Percentiles rank a stretch among this genome's conserved stretches.
Conservation (phyloP, 2,329 filamentous ascomycete species). For the Sporothrix dimorphospora region DNA sequence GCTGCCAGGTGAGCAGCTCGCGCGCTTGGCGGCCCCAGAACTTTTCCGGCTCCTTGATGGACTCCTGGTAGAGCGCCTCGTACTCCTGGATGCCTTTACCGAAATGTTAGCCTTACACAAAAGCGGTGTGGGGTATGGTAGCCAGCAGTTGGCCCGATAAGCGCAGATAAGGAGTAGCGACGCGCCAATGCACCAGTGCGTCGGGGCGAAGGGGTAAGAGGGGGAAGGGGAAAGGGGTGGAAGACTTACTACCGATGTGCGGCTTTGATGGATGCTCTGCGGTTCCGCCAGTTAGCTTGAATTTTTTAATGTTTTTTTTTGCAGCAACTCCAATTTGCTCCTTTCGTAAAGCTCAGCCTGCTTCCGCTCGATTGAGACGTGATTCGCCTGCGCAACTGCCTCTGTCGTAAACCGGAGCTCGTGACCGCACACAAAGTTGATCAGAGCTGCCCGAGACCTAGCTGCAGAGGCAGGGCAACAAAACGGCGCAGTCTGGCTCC, state of each 20-base stretch:
- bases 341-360: neutral
- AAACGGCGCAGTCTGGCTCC: constrained; percentile 8
- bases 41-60: constrained; percentile 82
- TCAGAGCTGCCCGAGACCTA: neutral
- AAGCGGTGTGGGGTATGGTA: constrained; percentile 14
- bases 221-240: neutral
- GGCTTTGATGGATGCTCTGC: constrained; percentile 71
- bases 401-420: neutral
- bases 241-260: constrained; percentile 63
- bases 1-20: constrained; percentile 86
- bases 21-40: constrained; percentile 90
- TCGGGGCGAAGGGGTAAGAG: neutral
- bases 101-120: constrained; percentile 36
- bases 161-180: constrained; percentile 16
- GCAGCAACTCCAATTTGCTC: constrained; percentile 7
- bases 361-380: neutral
- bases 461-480: constrained; percentile 7
- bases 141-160: constrained; percentile 4
- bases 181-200: neutral
- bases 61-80: constrained; percentile 73
- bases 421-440: neutral
- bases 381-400: neutral
- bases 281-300: constrained; percentile 41
- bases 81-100: constrained; percentile 65
- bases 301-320: constrained; percentile 4